Percentiles rank a stretch among this genome's conserved stretches.
These are phyloP conservation scores for Boletellus deceptivus DNA, from an alignment of 1,284 basidiomycete species.

Conservation along the genomic window DNA sequence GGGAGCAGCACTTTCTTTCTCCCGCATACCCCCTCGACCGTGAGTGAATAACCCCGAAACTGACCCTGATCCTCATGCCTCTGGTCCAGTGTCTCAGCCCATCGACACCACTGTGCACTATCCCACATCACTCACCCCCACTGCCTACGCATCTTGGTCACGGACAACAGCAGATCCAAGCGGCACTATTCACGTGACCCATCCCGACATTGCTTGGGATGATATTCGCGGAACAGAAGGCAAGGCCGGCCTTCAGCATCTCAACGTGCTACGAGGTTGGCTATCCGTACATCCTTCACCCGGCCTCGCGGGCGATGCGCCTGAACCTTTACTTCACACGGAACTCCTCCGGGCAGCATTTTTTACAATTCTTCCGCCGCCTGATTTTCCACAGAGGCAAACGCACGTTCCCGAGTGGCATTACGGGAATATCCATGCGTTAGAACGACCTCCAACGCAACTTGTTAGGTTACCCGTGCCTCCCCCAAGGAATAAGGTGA, in stretches of 20 bases:
- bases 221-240: slow-evolving; percentile 68
- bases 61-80: neutral
- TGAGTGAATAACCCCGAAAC: slow-evolving; percentile 30
- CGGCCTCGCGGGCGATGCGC: slow-evolving; percentile 1
- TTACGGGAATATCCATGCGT: slow-evolving; percentile 70
- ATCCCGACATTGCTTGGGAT: slow-evolving; percentile 61
- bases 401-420: slow-evolving; percentile 57
- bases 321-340: slow-evolving; percentile 41
- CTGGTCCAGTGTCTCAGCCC: slow-evolving; percentile 19
- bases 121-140: slow-evolving; percentile 45
- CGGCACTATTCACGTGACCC: slow-evolving; percentile 56
- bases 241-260: slow-evolving; percentile 82
- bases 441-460: slow-evolving; percentile 50
- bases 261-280: slow-evolving; percentile 61
- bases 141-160: slow-evolving; percentile 60
- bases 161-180: slow-evolving; percentile 37
- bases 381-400: slow-evolving; percentile 19
- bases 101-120: slow-evolving; percentile 36
- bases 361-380: slow-evolving; percentile 56
- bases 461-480: slow-evolving; percentile 47
- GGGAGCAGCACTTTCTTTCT: slow-evolving; percentile 76
- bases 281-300: slow-evolving; percentile 54
- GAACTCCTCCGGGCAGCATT: slow-evolving; percentile 63
- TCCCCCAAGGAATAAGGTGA: slow-evolving; percentile 45
- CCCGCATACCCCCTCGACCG: slow-evolving; percentile 70